A percentile compares a stretch with the other conserved stretches of the same genome.
Evolutionary conservation across 1,284 basidiomycete genomes (phyloP).

Genomic region (Naganishia albida): DNA sequence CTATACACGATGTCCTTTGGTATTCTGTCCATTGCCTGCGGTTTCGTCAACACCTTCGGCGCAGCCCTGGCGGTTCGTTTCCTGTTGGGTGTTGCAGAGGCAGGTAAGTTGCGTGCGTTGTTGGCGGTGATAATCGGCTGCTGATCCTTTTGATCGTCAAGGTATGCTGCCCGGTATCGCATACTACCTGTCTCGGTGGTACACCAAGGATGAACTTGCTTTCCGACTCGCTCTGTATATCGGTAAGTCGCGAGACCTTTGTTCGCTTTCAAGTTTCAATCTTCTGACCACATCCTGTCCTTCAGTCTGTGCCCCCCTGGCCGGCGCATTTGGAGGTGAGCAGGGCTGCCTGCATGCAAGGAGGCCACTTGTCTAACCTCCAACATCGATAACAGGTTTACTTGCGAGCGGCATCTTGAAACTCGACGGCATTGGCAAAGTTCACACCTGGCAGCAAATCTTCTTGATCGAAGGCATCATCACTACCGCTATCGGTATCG

Average conservation of each 20-base stretch:
- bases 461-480: slow-evolving; percentile 53
- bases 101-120: background rate
- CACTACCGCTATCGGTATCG: slow-evolving; percentile 44
- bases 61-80: slow-evolving; percentile 41
- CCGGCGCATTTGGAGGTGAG: slow-evolving; percentile 30
- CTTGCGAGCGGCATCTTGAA: slow-evolving; percentile 28
- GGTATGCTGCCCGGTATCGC: slow-evolving; percentile 36
- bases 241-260: background rate
- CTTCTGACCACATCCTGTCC: too few species aligned
- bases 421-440: slow-evolving; percentile 18
- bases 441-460: slow-evolving; percentile 35
- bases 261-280: too few species aligned
- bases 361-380: background rate
- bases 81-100: slow-evolving; percentile 48
- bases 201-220: slow-evolving; percentile 32
- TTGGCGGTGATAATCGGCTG: background rate
- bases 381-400: background rate
- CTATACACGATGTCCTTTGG: slow-evolving; percentile 31
- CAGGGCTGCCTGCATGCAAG: background rate
- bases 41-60: slow-evolving; percentile 24
- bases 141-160: background rate
- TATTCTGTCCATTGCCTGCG: slow-evolving; percentile 25
- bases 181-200: slow-evolving; percentile 47
- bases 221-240: slow-evolving; percentile 30
- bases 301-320: slow-evolving; percentile 30